A percentile compares a stretch with the other conserved stretches of the same genome.
These are phyloP conservation scores for Diaporthe vaccinii DNA, from an alignment of 2,329 filamentous ascomycete genomes.

Conservation along the genomic window DNA sequence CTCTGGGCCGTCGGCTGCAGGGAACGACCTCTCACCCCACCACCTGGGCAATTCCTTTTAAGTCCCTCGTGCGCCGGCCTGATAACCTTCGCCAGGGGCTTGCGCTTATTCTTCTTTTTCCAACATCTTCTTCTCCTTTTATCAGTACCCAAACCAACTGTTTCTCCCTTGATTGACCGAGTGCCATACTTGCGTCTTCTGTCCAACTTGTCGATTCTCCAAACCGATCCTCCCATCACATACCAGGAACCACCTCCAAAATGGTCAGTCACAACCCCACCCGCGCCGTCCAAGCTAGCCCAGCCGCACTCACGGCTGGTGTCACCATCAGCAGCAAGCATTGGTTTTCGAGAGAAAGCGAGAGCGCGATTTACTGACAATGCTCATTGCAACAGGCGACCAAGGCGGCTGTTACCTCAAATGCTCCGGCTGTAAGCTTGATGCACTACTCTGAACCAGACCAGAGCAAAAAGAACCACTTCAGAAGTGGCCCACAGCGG, in stretches of 20 bases:
- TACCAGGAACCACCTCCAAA: constrained; percentile 7
- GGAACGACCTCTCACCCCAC: constrained; percentile 15
- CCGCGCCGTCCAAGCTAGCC: not conserved
- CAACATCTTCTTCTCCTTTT: constrained; percentile 15
- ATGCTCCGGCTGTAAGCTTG: constrained; percentile 24
- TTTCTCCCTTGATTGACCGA: constrained; percentile 13
- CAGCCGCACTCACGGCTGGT: not conserved
- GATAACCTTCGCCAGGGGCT: constrained; percentile 4
- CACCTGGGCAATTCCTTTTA: constrained; percentile 23
- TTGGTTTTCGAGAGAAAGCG: not conserved
- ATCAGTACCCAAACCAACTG: not conserved
- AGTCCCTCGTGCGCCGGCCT: constrained; percentile 25
- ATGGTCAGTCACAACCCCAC: constrained; percentile 20
- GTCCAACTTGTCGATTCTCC: not conserved
- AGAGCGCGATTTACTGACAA: constrained; percentile 19
- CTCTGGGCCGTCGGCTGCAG: not conserved
- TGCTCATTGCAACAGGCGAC: constrained; percentile 16
- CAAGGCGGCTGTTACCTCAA: constrained; percentile 25
- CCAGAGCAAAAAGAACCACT: not conserved
- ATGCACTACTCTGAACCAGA: not conserved
- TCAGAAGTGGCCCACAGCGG: not conserved
- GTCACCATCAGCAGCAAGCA: constrained; percentile 7
- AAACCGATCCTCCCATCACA: not conserved
- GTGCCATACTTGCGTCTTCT: not conserved
- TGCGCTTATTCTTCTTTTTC: constrained; percentile 14